These are phyloP conservation scores for Sarocladium strictum DNA, from an alignment of 2,329 filamentous ascomycete genomes.

Conservation along the genomic window DNA sequence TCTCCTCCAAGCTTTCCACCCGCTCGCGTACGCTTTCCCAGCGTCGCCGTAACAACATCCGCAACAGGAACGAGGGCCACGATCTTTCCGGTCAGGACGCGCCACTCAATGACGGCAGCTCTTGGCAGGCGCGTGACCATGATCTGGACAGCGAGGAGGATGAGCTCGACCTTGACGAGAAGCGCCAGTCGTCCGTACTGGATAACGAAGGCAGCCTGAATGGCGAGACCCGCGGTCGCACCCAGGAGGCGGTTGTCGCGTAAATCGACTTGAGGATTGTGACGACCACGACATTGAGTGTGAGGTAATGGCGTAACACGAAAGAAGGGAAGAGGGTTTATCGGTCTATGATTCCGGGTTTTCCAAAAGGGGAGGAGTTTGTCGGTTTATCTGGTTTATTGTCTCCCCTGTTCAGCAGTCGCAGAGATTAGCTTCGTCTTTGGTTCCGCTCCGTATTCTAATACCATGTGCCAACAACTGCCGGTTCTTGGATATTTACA, in stretches of 20 bases:
- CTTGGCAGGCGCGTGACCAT: constrained; percentile 71
- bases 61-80: constrained; percentile 63
- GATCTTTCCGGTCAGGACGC: constrained; percentile 81
- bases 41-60: constrained; percentile 69
- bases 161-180: constrained; percentile 45
- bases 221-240: constrained; percentile 50
- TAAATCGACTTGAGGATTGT: constrained; percentile 22
- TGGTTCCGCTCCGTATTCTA: not conserved
- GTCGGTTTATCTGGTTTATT: not conserved
- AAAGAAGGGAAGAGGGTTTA: constrained; percentile 19
- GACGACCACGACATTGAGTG: no score
- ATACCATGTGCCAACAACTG: constrained; percentile 8
- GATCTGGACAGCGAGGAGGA: constrained; percentile 62
- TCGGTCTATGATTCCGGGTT: constrained; percentile 17
- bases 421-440: constrained; percentile 7
- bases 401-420: constrained; percentile 6
- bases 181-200: constrained; percentile 31
- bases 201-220: constrained; percentile 48
- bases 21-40: constrained; percentile 84
- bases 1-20: constrained; percentile 79
- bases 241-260: constrained; percentile 44
- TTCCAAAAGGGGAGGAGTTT: constrained; percentile 12
- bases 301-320: constrained; percentile 10
- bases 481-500: not conserved
- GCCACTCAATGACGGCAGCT: constrained; percentile 70